Evolutionary conservation across 768 basidiomycete species (phyloP).

Genomic region (Gyrodon lividus): DNA sequence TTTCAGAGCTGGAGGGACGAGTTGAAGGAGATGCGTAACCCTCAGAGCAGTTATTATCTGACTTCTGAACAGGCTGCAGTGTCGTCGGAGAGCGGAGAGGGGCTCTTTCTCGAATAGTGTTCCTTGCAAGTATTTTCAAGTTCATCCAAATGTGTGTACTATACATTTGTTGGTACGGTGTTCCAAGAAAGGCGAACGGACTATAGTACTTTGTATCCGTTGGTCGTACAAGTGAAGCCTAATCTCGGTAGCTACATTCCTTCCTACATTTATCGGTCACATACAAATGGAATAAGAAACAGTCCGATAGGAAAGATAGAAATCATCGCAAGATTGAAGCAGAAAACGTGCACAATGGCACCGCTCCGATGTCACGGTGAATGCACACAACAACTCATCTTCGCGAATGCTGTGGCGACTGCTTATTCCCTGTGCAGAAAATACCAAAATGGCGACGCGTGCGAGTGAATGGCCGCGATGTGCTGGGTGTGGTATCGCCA

Average conservation of each 20-base stretch:
- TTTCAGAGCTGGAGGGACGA: slow-evolving; percentile 45
- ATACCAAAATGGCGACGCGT: slow-evolving; percentile 34
- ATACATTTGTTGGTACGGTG: slow-evolving; percentile 1
- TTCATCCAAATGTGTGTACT: background rate
- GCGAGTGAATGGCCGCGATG: slow-evolving; percentile 13
- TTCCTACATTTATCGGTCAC: background rate
- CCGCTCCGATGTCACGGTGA: background rate
- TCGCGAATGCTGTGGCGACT: slow-evolving; percentile 9
- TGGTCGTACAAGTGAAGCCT: background rate
- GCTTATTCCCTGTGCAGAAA: slow-evolving; percentile 39
- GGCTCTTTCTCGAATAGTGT: slow-evolving; percentile 28
- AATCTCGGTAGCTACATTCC: background rate
- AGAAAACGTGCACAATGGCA: too few species aligned
- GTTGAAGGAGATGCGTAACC: slow-evolving; percentile 33
- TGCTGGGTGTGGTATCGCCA: slow-evolving; percentile 10
- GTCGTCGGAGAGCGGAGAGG: slow-evolving; percentile 16
- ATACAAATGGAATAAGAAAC: slow-evolving; percentile 8
- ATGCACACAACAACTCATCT: slow-evolving; percentile 4
- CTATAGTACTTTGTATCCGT: too few species aligned
- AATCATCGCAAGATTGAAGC: slow-evolving; percentile 3
- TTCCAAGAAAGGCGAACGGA: too few species aligned
- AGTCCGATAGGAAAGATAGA: slow-evolving; percentile 5
- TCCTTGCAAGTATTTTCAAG: background rate
- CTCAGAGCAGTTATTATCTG: background rate
- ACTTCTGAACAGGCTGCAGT: background rate